Percentiles rank a stretch among this genome's conserved stretches.
Conservation (phyloP, 1,139 yeast genomes). For the Geotrichum reessii region DNA sequence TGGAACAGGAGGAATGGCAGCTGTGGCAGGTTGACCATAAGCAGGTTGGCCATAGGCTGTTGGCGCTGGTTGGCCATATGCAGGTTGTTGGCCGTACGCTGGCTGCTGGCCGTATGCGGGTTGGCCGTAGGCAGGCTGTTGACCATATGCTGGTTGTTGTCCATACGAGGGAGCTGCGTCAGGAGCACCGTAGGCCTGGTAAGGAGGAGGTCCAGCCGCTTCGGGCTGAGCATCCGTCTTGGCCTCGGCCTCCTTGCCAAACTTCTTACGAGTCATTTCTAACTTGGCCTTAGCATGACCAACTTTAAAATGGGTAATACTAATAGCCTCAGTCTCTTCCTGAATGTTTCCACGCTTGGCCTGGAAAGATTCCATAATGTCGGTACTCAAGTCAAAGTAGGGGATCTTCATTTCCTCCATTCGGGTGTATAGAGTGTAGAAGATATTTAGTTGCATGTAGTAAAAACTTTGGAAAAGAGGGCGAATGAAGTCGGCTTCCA, state of each 20-base stretch:
- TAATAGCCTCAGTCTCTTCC: slow-evolving; percentile 79
- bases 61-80: slow-evolving; percentile 15
- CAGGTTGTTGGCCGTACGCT: slow-evolving; percentile 20
- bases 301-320: slow-evolving; percentile 80
- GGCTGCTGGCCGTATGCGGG: slow-evolving; percentile 26
- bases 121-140: slow-evolving; percentile 32
- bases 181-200: slow-evolving; percentile 22
- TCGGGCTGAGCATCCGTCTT: slow-evolving; percentile 37
- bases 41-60: slow-evolving; percentile 24
- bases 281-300: slow-evolving; percentile 82
- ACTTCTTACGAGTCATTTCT: slow-evolving; percentile 74
- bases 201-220: slow-evolving; percentile 32
- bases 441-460: slow-evolving; percentile 95
- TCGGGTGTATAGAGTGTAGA: slow-evolving; percentile 80
- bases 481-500: slow-evolving; percentile 86
- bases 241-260: slow-evolving; percentile 46
- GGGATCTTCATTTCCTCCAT: slow-evolving; percentile 97
- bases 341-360: slow-evolving; percentile 85
- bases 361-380: slow-evolving; percentile 68
- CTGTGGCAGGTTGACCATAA: slow-evolving; percentile 24
- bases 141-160: slow-evolving; percentile 21
- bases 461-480: slow-evolving; percentile 92
- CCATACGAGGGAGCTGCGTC: slow-evolving; percentile 31
- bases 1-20: slow-evolving; percentile 28
- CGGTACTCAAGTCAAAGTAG: slow-evolving; percentile 79